Percentiles rank a stretch among this genome's conserved stretches.
These are phyloP conservation scores for Metarhizium sp. DNA, from an alignment of 2,329 filamentous ascomycete species.

Conservation along the genomic window DNA sequence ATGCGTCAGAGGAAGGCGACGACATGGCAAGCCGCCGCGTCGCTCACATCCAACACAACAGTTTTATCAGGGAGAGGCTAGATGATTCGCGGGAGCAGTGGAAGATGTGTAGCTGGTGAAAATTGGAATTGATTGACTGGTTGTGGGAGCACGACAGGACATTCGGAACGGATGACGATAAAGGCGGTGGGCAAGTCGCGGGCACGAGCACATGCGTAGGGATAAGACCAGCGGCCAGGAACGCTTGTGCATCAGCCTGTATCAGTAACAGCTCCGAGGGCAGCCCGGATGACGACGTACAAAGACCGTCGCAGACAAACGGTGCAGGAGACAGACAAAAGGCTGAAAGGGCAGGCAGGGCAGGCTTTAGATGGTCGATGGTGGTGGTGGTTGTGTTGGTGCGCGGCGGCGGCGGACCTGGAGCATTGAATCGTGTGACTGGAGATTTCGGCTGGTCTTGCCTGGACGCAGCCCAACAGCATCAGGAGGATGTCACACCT, in stretches of 20 bases:
- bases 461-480: not conserved
- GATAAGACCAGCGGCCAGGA: not conserved
- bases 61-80: not conserved
- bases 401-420: not conserved
- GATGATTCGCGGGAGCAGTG: not conserved
- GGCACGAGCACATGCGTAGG: not conserved
- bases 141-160: constrained; percentile 1
- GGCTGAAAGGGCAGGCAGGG: not conserved
- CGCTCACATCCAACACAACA: constrained; percentile 5
- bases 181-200: not conserved
- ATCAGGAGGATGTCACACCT: not conserved
- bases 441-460: not conserved
- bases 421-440: not conserved
- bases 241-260: not conserved
- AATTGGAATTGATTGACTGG: not conserved
- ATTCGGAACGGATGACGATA: not conserved
- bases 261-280: not conserved
- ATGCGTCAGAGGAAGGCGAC: constrained; percentile 13
- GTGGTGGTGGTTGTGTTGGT: not conserved
- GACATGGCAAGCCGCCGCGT: constrained; percentile 10
- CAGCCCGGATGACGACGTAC: not conserved
- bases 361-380: no score
- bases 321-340: not conserved
- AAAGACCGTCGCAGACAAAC: not conserved
- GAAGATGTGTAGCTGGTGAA: not conserved